Conservation (phyloP, 2,329 filamentous ascomycete species). For the Nemania bipapillata region DNA sequence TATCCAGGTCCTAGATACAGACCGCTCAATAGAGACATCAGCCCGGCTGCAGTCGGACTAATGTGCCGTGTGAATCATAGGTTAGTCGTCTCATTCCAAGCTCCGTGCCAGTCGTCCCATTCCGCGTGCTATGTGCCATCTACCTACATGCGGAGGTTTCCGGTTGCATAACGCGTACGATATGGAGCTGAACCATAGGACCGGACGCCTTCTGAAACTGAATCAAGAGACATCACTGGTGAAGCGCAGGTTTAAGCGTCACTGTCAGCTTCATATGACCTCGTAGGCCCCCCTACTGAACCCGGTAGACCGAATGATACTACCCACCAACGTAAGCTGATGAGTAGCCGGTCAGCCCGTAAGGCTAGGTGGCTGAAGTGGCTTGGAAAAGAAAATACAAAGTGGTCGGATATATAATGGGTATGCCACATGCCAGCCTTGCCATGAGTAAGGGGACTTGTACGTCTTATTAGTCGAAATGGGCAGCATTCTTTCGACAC, state of each 20-base stretch:
- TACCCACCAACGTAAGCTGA: conserved; percentile 34
- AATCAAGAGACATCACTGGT: background rate
- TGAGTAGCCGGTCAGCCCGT: conserved; percentile 20
- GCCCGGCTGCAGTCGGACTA: background rate
- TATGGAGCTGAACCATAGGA: conserved; percentile 18
- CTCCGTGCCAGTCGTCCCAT: background rate
- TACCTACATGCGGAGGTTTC: conserved; percentile 10
- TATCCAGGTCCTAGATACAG: conserved; percentile 1
- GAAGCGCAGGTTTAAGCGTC: background rate
- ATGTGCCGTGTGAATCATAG: background rate
- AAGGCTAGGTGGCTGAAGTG: conserved; percentile 11
- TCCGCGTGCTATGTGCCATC: no score
- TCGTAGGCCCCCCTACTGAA: no score
- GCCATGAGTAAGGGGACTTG: background rate
- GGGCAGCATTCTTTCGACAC: conserved; percentile 27
- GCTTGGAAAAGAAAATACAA: background rate
- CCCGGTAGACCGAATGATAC: background rate
- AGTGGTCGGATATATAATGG: conserved; percentile 25
- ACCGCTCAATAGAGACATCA: background rate
- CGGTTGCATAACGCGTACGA: background rate
- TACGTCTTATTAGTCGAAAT: conserved; percentile 1
- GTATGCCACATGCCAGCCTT: background rate
- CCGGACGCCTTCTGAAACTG: background rate
- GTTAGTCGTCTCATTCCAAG: no score
- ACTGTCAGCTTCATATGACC: conserved; percentile 23